A percentile compares a stretch with the other conserved stretches of the same genome.
phyloP scores from a whole-genome alignment of 345 rosid genomes.

The Gossypium longicalyx region DNA sequence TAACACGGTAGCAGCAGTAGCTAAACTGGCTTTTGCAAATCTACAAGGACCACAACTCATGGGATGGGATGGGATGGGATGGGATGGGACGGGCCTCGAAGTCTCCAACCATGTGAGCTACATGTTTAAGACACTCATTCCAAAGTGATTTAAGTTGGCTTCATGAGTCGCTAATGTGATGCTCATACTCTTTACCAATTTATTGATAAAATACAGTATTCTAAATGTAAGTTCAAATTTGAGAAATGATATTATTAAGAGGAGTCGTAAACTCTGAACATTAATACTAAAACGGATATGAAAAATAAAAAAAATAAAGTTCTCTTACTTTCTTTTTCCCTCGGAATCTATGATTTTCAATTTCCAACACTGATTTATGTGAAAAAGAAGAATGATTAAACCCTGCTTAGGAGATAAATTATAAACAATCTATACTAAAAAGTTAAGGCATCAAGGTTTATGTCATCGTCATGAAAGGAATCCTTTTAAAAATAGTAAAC shows the following conservation, averaged over 20 bases:
- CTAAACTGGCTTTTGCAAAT: neutral
- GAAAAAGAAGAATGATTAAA: neutral
- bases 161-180: neutral
- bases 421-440: neutral
- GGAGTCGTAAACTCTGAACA: too few species aligned
- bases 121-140: neutral
- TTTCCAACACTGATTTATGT: neutral
- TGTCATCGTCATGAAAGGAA: slow-evolving; percentile 1
- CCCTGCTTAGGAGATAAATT: neutral
- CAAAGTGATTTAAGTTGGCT: neutral
- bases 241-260: too few species aligned
- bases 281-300: too few species aligned
- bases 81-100: neutral
- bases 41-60: neutral
- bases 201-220: neutral
- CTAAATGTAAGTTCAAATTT: too few species aligned
- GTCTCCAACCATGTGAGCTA: neutral
- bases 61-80: neutral
- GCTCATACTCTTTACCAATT: neutral
- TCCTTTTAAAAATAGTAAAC: neutral
- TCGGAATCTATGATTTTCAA: neutral
- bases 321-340: neutral
- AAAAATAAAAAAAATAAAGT: neutral
- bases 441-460: neutral
- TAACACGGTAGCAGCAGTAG: too few species aligned